phyloP scores from a whole-genome alignment of 768 basidiomycete genomes.

The Termitomyces sp. region DNA sequence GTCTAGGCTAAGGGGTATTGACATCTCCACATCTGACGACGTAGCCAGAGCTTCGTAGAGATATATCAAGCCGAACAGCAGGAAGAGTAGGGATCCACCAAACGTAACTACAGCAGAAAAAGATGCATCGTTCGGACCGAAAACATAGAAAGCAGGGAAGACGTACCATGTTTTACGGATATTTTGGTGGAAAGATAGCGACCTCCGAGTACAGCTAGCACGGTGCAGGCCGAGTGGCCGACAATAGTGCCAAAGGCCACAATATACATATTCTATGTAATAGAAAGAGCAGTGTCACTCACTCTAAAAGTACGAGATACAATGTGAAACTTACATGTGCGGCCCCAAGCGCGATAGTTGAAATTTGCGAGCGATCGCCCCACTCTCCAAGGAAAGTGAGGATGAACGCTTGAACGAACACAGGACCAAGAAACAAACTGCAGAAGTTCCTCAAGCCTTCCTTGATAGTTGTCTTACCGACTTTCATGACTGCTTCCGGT shows the following conservation, averaged over 20 bases:
- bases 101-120: constrained; percentile 58
- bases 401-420: constrained; percentile 92
- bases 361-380: constrained; percentile 97
- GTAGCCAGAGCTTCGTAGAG: constrained; percentile 55
- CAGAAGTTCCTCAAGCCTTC: constrained; percentile 82
- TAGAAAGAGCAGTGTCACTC: not conserved
- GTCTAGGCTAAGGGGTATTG: constrained; percentile 19
- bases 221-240: constrained; percentile 85
- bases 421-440: constrained; percentile 80
- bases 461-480: constrained; percentile 18
- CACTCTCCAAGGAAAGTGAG: constrained; percentile 98
- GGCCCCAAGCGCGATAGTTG: constrained; percentile 93
- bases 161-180: constrained; percentile 88
- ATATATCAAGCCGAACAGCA: constrained; percentile 79
- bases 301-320: not conserved
- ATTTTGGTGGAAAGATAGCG: constrained; percentile 91
- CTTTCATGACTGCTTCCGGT: constrained; percentile 15
- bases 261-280: constrained; percentile 78
- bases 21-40: constrained; percentile 27
- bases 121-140: not conserved
- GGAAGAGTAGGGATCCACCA: constrained; percentile 76
- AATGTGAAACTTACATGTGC: constrained; percentile 71
- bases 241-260: constrained; percentile 87
- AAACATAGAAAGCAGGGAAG: not conserved
- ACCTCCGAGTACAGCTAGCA: constrained; percentile 89